Percentiles rank a stretch among this genome's conserved stretches.
These are phyloP conservation scores for Pecoramyces ruminantium DNA, from an alignment of 192 early-diverging fungal genomes.

Conservation along the genomic window DNA sequence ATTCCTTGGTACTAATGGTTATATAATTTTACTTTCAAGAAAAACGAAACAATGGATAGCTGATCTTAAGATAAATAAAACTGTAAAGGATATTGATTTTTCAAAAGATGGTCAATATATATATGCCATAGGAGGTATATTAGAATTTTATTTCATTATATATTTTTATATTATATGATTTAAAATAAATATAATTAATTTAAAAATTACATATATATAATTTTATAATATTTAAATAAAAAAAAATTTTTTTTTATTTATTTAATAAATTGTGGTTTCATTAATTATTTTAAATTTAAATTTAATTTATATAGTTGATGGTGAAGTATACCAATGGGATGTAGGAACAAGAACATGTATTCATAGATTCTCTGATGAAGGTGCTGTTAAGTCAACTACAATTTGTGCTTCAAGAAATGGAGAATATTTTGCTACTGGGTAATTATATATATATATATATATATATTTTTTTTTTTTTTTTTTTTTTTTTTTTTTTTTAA, in stretches of 20 bases:
- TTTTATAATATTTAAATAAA: no score
- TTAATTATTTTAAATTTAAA: no score
- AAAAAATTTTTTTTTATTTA: no score
- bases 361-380: slow-evolving; percentile 66
- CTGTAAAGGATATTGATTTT: slow-evolving; percentile 52
- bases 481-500: no score
- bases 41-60: slow-evolving; percentile 76
- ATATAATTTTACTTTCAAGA: slow-evolving; percentile 59
- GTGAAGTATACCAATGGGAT: slow-evolving; percentile 84
- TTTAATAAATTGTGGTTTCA: no score
- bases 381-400: slow-evolving; percentile 53
- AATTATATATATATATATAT: slow-evolving; percentile 5
- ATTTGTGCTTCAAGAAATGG: slow-evolving; percentile 55
- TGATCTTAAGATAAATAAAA: slow-evolving; percentile 82
- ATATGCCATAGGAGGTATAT: slow-evolving; percentile 47
- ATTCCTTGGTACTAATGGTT: slow-evolving; percentile 62
- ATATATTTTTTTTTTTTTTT: background rate
- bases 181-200: no score
- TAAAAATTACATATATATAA: no score
- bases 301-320: slow-evolving; percentile 27
- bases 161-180: no score
- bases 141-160: no score
- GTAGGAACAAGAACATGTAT: slow-evolving; percentile 51
- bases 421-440: slow-evolving; percentile 73
- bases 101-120: slow-evolving; percentile 60